Base-by-base conservation (phyloP, 2,329 filamentous ascomycete species). In the Neofusicoccum kwambonambiense region DNA sequence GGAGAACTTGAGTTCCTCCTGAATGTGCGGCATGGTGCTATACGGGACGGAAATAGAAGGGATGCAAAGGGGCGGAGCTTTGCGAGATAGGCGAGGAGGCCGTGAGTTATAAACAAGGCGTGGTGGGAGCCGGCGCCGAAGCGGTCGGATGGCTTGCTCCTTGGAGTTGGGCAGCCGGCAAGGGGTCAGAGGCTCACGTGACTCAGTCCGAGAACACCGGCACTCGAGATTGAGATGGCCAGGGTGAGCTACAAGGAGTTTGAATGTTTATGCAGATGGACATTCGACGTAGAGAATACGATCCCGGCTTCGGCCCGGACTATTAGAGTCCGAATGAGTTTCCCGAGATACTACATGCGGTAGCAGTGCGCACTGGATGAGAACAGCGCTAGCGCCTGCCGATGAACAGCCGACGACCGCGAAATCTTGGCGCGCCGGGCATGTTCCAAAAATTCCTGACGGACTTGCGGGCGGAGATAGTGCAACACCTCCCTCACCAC, bases 1-100 rank as follows among this genome's bases (percentile, higher is more conserved):
- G 12, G 79, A 76, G 67, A 82, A 82, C 19, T 73, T 70, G 47
- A 72, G 67, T 49, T 77, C 71, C 44, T 60, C 56, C 56, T 60
- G 56, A 47, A 60, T 37, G 56, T 60, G 56, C 41, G 56, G 56
- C 56, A 60, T 60, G 22, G 34, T 60, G 27, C 42, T 17, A 42
- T 35, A 9, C 15, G 7, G 31, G 13, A 49, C 42, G 17, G n/a
- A 47, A 60, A 47, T 60, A 60, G 27, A 35, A 13, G 12, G 13
- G 42, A 8, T 37, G 49, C 11, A 37, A 63, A 63, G 54, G 37
- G 22, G 45, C 27, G 49, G n/a, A 39, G 22, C 7, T 8, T n/a
- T 5, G 56, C 31, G 42, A 60, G 44, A 47, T 35, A 45, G 56
- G 42, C 56, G 42, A 60, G 56, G 56, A 39, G 56, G 4, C 3